Conservation (phyloP, 106 monocot species). For the Gastrodia elata region DNA sequence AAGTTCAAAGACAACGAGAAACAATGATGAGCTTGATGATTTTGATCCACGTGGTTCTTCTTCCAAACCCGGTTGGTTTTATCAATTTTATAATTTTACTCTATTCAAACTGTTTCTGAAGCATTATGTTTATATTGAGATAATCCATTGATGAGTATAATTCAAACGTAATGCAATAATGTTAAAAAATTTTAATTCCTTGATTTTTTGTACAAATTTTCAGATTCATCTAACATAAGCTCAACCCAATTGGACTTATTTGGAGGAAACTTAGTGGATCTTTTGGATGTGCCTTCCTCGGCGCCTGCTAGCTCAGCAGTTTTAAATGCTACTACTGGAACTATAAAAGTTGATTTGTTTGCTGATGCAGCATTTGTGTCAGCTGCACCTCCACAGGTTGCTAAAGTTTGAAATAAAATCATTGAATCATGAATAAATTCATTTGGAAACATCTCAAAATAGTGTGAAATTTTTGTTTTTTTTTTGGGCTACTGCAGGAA, state of each 20-base stretch:
- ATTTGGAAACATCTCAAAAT: background rate
- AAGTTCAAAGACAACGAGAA: slow-evolving; percentile 9
- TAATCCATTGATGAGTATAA: background rate
- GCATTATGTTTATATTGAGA: background rate
- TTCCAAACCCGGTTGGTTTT: slow-evolving; percentile 38
- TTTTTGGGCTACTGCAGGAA: slow-evolving; percentile 28
- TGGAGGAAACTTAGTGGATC: slow-evolving; percentile 60
- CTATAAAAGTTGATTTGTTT: slow-evolving; percentile 70
- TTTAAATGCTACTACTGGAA: slow-evolving; percentile 7
- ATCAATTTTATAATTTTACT: slow-evolving; percentile 6
- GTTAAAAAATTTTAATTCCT: background rate
- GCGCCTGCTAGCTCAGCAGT: slow-evolving; percentile 18
- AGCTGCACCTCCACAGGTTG: slow-evolving; percentile 49
- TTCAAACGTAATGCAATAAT: background rate
- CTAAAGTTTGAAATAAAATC: slow-evolving; percentile 1
- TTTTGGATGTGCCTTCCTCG: slow-evolving; percentile 49
- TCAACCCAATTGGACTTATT: slow-evolving; percentile 48
- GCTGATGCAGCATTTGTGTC: slow-evolving; percentile 64
- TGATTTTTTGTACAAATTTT: background rate
- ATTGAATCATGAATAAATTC: background rate
- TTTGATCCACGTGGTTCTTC: slow-evolving; percentile 85
- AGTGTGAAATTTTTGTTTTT: background rate
- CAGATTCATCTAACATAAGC: slow-evolving; percentile 34
- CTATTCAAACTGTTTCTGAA: background rate
- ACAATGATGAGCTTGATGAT: slow-evolving; percentile 80